Conservation (phyloP, 2,329 filamentous ascomycete species). For the Cladosporium sp. region DNA sequence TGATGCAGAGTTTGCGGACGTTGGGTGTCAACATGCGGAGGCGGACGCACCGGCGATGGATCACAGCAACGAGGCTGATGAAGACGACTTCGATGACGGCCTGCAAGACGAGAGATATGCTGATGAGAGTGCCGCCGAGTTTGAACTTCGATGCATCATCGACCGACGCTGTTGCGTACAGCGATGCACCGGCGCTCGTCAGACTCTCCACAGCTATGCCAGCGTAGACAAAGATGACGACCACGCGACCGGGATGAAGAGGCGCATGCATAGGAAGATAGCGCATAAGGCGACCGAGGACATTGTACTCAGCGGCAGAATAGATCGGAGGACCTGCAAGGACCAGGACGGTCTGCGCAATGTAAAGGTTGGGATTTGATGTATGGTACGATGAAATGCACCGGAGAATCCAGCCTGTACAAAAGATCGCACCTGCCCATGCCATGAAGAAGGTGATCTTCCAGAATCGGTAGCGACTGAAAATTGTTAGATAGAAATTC, state of each 20-base stretch:
- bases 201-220: constrained; percentile 46
- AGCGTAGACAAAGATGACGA: constrained; percentile 50
- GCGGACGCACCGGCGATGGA: constrained; percentile 38
- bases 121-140: constrained; percentile 29
- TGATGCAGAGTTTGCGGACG: constrained; percentile 35
- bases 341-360: constrained; percentile 38
- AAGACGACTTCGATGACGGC: constrained; percentile 43
- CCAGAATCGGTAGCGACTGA: constrained; percentile 14
- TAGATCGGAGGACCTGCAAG: constrained; percentile 45
- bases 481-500: not conserved
- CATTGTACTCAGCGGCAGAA: constrained; percentile 54
- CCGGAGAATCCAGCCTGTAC: constrained; percentile 49
- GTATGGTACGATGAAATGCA: constrained; percentile 47
- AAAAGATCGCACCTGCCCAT: constrained; percentile 21
- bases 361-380: constrained; percentile 38
- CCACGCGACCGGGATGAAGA: constrained; percentile 49
- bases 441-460: constrained; percentile 18
- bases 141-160: not conserved
- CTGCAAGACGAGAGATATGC: constrained; percentile 44
- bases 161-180: constrained; percentile 33
- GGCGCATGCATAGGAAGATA: constrained; percentile 55
- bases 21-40: constrained; percentile 37
- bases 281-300: constrained; percentile 52
- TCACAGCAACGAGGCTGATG: constrained; percentile 37
- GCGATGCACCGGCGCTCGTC: constrained; percentile 44